phyloP scores from a whole-genome alignment of 768 basidiomycete species.

The Peribolospora baueri region DNA sequence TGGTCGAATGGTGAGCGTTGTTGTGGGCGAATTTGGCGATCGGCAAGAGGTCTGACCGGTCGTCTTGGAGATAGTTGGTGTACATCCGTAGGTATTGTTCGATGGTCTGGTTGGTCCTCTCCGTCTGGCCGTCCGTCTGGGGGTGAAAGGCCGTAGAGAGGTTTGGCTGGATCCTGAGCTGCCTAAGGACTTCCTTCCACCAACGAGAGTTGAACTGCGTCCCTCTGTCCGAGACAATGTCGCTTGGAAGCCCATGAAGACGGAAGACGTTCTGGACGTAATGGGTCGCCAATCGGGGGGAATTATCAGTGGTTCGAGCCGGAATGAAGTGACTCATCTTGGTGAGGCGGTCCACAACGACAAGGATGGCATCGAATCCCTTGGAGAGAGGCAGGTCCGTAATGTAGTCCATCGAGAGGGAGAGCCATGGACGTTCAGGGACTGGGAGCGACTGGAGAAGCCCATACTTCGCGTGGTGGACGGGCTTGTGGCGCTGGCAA shows the following conservation, averaged over 20 bases:
- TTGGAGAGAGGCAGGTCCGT: conserved; percentile 21
- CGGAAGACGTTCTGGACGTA: conserved; percentile 21
- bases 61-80: conserved; percentile 17
- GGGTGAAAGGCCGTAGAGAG: conserved; percentile 27
- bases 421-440: conserved; percentile 18
- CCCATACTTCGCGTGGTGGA: conserved; percentile 22
- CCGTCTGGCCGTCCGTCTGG: conserved; percentile 24
- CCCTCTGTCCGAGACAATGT: conserved; percentile 16
- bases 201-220: conserved; percentile 10
- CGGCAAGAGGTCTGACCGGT: conserved; percentile 20
- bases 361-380: conserved; percentile 22
- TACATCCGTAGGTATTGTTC: conserved; percentile 23
- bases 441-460: conserved; percentile 15
- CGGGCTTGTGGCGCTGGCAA: conserved; percentile 21
- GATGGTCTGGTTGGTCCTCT: conserved; percentile 23
- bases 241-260: conserved; percentile 13
- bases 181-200: neutral
- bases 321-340: conserved; percentile 26
- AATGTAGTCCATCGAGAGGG: conserved; percentile 23
- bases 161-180: conserved; percentile 15
- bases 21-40: conserved; percentile 21
- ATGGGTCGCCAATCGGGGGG: conserved; percentile 14
- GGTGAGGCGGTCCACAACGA: conserved; percentile 23
- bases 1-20: conserved; percentile 16
- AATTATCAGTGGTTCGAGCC: conserved; percentile 13